Conservation (phyloP, 2,329 filamentous ascomycete species). For the Calonectria pseudoreteaudii region DNA sequence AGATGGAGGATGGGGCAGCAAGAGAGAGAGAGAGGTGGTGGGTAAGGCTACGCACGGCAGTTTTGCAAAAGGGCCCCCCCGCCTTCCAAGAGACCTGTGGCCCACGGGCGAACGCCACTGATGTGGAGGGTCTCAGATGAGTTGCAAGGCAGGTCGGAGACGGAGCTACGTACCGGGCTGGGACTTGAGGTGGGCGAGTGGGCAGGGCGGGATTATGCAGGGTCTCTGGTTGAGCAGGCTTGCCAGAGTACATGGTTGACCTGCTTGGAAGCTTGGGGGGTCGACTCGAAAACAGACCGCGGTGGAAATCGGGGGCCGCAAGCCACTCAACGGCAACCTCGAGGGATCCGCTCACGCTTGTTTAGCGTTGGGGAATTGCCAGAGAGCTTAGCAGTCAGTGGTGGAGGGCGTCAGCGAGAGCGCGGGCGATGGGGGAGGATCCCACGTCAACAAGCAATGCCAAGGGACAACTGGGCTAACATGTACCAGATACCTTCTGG, state of each 20-base stretch:
- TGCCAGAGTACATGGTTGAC: conserved; percentile 24
- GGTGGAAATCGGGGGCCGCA: conserved; percentile 41
- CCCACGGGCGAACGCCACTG: conserved; percentile 44
- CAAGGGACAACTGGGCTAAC: conserved; percentile 31
- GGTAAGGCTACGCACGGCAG: conserved; percentile 48
- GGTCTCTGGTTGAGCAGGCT: conserved; percentile 41
- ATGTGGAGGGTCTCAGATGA: conserved; percentile 47
- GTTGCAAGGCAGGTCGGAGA: conserved; percentile 35
- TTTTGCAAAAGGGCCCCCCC: conserved; percentile 44
- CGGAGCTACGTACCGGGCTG: conserved; percentile 38
- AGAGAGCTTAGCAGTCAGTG: conserved; percentile 30
- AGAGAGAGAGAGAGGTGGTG: conserved; percentile 35
- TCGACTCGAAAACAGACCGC: conserved; percentile 35
- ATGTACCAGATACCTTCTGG: conserved; percentile 41
- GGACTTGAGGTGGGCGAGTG: conserved; percentile 40
- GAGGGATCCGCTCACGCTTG: conserved; percentile 42
- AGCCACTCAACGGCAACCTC: conserved; percentile 47
- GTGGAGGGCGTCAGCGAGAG: conserved; percentile 34
- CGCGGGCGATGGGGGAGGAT: conserved; percentile 41
- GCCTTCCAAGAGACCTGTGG: conserved; percentile 32
- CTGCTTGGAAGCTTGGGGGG: conserved; percentile 31
- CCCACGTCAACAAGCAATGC: conserved; percentile 43
- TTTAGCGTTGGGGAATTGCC: conserved; percentile 44
- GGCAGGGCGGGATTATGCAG: conserved; percentile 46
- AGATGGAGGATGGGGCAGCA: conserved; percentile 21